Evolutionary conservation across 2,329 filamentous ascomycete genomes (phyloP), one percentile per base, ranked within the genome.

Genomic region (Trichoderma afroharzianum): DNA sequence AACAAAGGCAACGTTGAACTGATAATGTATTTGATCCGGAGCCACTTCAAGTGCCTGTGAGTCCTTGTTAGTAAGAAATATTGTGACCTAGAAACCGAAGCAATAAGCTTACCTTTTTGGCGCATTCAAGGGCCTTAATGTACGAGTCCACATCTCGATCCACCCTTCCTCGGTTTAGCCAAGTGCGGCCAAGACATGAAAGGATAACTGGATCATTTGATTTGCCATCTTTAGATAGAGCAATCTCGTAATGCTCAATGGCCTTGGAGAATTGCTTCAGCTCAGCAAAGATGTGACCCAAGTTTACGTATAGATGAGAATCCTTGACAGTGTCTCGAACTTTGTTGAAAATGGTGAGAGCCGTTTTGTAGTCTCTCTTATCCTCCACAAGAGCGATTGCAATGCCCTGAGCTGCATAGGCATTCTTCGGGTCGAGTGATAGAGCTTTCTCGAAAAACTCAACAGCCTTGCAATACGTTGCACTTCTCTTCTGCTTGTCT

Each of bases 361-460:
- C 95, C 28, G 88, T 88, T 74, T 91, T 91, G 81, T 91, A 91
- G 77, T 98, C 94, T 81, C 96, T 98, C 84, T 92, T 96, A 80
- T 98, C 95, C 80, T 99, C 96, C 1, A 96, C 91, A 32, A 99
- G 85, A 9, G 95, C 95, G 78, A 99, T 98, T 15, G 93, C 96
- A 74, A 99, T 90, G 73, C 97, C 96, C 79, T 99, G 96, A 2
- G 96, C 96, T 8, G 97, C 97, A 80, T 97, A 97, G 0, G 96
- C 95, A 76, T 98, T 99, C 83, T 92, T 94, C 0, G 94, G 91
- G 78, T 99, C 96, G n/a, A 99, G 85, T 74, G 97, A 94, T 26
- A 99, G 85, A 5, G 95, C 95, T 83, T 99, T 99, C 80, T 98
- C 96, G 77, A 98, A 99, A 82, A 99, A 99, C 79, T 99, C 97